Base-by-base conservation (phyloP, 345 rosid species). In the Citrus glauca region DNA sequence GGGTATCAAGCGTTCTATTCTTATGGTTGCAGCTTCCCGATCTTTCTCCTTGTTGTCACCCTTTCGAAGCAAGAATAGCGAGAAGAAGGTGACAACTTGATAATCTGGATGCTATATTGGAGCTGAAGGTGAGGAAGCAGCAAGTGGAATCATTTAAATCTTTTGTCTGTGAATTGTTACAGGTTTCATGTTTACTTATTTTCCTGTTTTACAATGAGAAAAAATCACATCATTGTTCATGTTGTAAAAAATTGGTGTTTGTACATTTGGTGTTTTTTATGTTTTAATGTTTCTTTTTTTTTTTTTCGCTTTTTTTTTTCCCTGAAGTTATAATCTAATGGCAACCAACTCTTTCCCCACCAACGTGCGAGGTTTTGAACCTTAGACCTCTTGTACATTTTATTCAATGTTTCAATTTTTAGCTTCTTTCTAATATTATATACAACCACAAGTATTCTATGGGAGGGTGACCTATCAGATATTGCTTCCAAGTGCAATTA, bases 21-120 rank as follows among this genome's bases (percentile, higher is more conserved):
- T 28, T 53, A 30, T 72, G 66, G 37, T 68, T 75, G 79, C 90
- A 92, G 98, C 94, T 86, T 93, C 92, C 73, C 97, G 96, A 78
- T 85, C 84, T 66, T 92, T 95, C 84, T 89, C 97, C 53, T 72
- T 93, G 79, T 69, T 92, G 65, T 91, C 94, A 5, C 93, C 98
- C 7, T 95, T 95, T 86, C 87, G 92, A 82, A 93, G 92, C 90
- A 95, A 92, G 91, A 83, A 37, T 56, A 81, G 83, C 74, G 95
- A 87, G 73, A 91, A 91, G 85, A 91, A 90, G 87, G 62, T 53
- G 56, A 78, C 82, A 33, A 60, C 81, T 19, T 86, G 82, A 86
- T 35, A 63, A 56, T 27, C 17, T 45, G 48, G 75, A 75, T 38
- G 42, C 30, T 9, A 16, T 73, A 20, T 76, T 66, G 57, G 48